Evolutionary conservation across 2,329 filamentous ascomycete genomes (phyloP).

Genomic region (Cladosporium halotolerans): DNA sequence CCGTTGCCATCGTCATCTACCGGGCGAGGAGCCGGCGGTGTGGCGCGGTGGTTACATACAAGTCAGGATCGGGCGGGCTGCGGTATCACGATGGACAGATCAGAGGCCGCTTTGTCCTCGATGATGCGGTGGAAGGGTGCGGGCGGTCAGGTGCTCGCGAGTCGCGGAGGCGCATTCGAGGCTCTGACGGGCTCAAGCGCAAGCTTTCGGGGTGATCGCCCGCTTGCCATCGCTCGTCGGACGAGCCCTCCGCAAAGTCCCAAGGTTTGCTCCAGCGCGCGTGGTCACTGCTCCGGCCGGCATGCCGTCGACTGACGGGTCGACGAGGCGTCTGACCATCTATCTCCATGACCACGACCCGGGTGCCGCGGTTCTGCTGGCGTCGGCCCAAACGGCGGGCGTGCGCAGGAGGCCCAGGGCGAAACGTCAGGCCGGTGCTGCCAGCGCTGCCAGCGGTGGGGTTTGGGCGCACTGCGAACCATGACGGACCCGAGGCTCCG

Average conservation of each 20-base stretch:
- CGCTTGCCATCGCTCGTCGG: not conserved
- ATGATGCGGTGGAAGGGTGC: not conserved
- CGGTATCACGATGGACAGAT: too few species aligned
- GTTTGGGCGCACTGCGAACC: not conserved
- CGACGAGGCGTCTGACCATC: conserved; percentile 3
- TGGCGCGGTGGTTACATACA: too few species aligned
- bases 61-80: too few species aligned
- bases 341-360: conserved; percentile 1
- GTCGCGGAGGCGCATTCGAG: conserved; percentile 4
- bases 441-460: not conserved
- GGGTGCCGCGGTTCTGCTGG: not conserved
- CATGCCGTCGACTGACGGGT: not conserved
- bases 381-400: not conserved
- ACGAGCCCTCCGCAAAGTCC: not conserved
- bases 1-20: not conserved
- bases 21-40: not conserved
- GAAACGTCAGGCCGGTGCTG: not conserved
- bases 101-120: too few species aligned
- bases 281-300: conserved; percentile 1
- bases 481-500: conserved; percentile 2
- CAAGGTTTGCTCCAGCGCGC: conserved; percentile 5
- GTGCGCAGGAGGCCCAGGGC: not conserved
- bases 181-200: not conserved
- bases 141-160: conserved; percentile 6
- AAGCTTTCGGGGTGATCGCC: not conserved